phyloP scores from a whole-genome alignment of 1,284 basidiomycete genomes.

The Malassezia psittaci region DNA sequence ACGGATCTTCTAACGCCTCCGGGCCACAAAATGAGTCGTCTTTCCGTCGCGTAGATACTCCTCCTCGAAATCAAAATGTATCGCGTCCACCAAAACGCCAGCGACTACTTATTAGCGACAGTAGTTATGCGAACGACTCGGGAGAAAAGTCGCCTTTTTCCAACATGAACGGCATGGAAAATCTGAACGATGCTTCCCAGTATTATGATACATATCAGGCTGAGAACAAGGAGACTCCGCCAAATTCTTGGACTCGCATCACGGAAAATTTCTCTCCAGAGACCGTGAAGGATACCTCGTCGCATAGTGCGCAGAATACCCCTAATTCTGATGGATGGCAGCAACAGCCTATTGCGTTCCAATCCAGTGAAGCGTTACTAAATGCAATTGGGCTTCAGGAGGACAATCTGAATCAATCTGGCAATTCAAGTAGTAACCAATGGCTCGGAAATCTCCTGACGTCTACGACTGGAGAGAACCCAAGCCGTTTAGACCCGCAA shows the following conservation, averaged over 20 bases:
- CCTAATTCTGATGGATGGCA: not conserved
- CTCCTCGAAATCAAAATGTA: not conserved
- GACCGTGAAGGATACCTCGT: not conserved
- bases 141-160: not conserved
- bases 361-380: constrained; percentile 31
- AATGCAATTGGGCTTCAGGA: constrained; percentile 27
- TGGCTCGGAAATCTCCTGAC: not conserved
- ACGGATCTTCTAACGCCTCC: not conserved
- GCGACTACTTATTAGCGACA: constrained; percentile 12
- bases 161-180: not conserved
- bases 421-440: not conserved
- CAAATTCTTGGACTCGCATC: constrained; percentile 7
- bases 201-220: not conserved
- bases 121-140: not conserved
- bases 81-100: constrained; percentile 13
- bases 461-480: not conserved
- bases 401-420: not conserved
- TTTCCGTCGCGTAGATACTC: not conserved
- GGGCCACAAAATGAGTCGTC: not conserved
- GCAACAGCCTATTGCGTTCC: not conserved
- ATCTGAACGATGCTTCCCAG: not conserved
- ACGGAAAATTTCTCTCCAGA: not conserved
- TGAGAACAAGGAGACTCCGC: constrained; percentile 17
- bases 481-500: constrained; percentile 24
- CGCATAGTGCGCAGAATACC: not conserved